A percentile compares a stretch with the other conserved stretches of the same genome.
phyloP scores from a whole-genome alignment of 208 protist genomes.

The Trypanosoma platydactyli region DNA sequence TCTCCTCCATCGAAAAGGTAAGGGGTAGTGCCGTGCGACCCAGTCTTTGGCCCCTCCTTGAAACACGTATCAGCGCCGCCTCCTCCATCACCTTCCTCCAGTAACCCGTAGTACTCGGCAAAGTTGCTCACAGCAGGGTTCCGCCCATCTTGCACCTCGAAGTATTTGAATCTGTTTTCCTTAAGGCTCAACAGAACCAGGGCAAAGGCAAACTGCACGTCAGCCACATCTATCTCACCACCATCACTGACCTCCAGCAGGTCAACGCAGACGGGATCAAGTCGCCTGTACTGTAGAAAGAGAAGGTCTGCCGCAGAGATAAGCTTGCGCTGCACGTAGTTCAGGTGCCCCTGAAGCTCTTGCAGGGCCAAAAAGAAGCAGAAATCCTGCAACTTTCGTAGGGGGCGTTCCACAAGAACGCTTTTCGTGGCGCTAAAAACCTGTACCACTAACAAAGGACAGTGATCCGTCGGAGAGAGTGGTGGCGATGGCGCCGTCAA shows the following conservation, averaged over 20 bases:
- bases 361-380: constrained; percentile 86
- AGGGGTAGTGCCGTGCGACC: background rate
- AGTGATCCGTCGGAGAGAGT: constrained; percentile 56
- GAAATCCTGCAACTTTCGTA: constrained; percentile 83
- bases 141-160: constrained; percentile 56
- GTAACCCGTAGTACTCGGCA: constrained; percentile 82
- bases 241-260: constrained; percentile 23
- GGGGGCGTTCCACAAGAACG: constrained; percentile 54
- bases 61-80: background rate
- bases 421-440: constrained; percentile 76
- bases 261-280: constrained; percentile 57
- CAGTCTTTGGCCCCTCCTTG: background rate
- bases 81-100: constrained; percentile 20
- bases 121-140: constrained; percentile 73
- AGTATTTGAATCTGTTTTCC: constrained; percentile 86
- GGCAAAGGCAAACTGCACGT: constrained; percentile 47
- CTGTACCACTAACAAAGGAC: constrained; percentile 77
- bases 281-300: constrained; percentile 74
- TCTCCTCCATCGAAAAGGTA: background rate
- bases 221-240: background rate
- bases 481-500: constrained; percentile 44
- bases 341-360: constrained; percentile 85
- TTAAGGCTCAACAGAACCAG: constrained; percentile 72
- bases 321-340: constrained; percentile 83
- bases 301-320: constrained; percentile 85